phyloP scores from a whole-genome alignment of 257 asterid genomes.

The Petrea volubilis region DNA sequence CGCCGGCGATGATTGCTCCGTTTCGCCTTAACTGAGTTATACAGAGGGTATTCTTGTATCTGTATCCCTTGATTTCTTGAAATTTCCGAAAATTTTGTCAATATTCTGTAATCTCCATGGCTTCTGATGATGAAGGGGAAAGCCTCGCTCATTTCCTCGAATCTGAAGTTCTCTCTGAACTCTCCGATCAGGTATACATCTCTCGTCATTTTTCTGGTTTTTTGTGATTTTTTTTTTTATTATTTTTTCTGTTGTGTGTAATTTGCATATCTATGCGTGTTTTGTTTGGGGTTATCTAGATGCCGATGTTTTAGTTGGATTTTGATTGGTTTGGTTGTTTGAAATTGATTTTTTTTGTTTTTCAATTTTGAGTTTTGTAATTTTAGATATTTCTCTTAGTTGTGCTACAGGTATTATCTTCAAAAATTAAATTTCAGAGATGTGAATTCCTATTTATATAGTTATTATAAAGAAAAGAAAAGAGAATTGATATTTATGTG shows the following conservation, averaged over 20 bases:
- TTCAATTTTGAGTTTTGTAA: not conserved
- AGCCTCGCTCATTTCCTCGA: slow-evolving; percentile 80
- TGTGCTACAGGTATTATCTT: not conserved
- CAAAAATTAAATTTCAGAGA: not conserved
- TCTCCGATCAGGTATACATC: slow-evolving; percentile 63
- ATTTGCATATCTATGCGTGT: not conserved
- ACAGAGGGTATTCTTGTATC: not conserved
- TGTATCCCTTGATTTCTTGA: not conserved
- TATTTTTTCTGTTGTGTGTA: not conserved
- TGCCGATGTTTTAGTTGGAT: not conserved
- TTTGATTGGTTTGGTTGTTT: not conserved
- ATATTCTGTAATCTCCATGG: slow-evolving; percentile 41
- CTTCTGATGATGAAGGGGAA: slow-evolving; percentile 87
- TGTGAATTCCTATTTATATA: too few species aligned
- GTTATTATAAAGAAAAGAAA: too few species aligned
- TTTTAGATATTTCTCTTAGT: not conserved
- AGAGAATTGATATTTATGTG: not conserved
- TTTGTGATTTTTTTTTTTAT: not conserved
- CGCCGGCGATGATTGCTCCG: slow-evolving; percentile 38
- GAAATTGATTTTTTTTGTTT: not conserved
- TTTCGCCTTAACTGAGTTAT: not conserved
- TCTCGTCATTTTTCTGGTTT: not conserved
- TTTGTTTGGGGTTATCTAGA: not conserved
- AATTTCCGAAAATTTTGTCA: not conserved
- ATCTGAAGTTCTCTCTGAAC: slow-evolving; percentile 65